These are phyloP conservation scores for Nevesoporus exiguus DNA, from an alignment of 768 basidiomycete species.

Conservation along the genomic window DNA sequence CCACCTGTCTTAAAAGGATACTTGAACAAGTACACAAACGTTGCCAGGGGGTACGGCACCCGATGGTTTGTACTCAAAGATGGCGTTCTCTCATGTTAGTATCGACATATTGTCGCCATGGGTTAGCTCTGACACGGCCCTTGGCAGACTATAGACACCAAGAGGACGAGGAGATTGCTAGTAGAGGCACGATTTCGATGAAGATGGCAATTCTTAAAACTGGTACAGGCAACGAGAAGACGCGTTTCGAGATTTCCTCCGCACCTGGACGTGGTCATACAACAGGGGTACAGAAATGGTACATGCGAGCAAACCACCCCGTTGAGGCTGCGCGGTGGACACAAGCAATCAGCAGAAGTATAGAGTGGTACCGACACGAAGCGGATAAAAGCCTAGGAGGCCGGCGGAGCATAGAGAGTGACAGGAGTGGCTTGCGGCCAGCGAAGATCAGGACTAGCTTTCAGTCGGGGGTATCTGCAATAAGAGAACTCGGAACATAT, in stretches of 20 bases:
- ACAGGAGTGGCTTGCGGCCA: conserved; percentile 36
- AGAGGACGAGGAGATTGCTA: conserved; percentile 83
- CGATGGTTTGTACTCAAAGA: conserved; percentile 91
- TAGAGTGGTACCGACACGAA: conserved; percentile 64
- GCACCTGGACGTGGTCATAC: conserved; percentile 46
- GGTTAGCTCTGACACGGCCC: conserved; percentile 1
- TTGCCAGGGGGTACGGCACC: conserved; percentile 84
- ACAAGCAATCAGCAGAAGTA: conserved; percentile 66
- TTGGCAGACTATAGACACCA: conserved; percentile 73
- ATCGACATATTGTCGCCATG: neutral
- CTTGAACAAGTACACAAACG: conserved; percentile 89
- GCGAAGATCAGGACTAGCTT: conserved; percentile 30
- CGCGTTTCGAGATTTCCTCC: conserved; percentile 82
- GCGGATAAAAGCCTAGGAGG: conserved; percentile 25
- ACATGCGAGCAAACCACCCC: conserved; percentile 80
- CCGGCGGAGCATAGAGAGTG: conserved; percentile 48
- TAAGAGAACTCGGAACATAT: conserved; percentile 24
- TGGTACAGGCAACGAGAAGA: conserved; percentile 49
- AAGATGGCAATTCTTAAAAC: conserved; percentile 65
- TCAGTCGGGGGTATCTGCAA: conserved; percentile 26
- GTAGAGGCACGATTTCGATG: conserved; percentile 87
- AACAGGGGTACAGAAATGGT: conserved; percentile 65
- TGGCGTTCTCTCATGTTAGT: conserved; percentile 81
- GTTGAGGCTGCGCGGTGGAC: conserved; percentile 90
- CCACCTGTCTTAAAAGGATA: conserved; percentile 71